Conservation (phyloP, 257 asterid species). For the Echites panduratus region DNA sequence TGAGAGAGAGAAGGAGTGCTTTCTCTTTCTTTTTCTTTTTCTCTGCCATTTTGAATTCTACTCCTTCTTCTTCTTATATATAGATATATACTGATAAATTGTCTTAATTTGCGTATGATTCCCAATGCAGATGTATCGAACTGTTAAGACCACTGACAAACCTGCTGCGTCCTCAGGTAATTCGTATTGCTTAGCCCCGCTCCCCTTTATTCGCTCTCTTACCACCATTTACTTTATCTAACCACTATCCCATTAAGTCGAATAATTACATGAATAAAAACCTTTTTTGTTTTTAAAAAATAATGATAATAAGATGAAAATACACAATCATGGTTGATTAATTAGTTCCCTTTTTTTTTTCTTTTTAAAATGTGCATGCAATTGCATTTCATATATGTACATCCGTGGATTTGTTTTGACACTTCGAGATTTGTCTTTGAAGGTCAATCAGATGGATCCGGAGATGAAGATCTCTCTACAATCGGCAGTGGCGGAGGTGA, state of each 20-base stretch:
- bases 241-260: neutral
- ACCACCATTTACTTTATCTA: slow-evolving; percentile 16
- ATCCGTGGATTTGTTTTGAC: neutral
- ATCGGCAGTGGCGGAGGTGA: slow-evolving; percentile 48
- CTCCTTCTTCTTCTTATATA: too few relatives aligned
- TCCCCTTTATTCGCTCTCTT: neutral
- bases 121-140: slow-evolving; percentile 87
- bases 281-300: neutral
- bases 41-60: slow-evolving; percentile 12
- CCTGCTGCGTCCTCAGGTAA: slow-evolving; percentile 96
- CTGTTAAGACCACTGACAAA: slow-evolving; percentile 91
- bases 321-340: neutral
- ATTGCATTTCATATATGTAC: neutral
- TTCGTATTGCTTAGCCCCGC: slow-evolving; percentile 22
- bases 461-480: slow-evolving; percentile 79
- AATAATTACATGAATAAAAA: neutral
- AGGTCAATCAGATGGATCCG: slow-evolving; percentile 97
- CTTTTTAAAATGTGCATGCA: slow-evolving; percentile 12
- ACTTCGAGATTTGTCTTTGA: slow-evolving; percentile 8
- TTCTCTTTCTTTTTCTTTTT: neutral
- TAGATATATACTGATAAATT: slow-evolving; percentile 10
- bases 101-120: slow-evolving; percentile 20
- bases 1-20: slow-evolving; percentile 5
- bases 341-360: neutral
- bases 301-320: neutral